These are phyloP conservation scores for Rutstroemia sp. DNA, from an alignment of 2,329 filamentous ascomycete species.

Conservation along the genomic window DNA sequence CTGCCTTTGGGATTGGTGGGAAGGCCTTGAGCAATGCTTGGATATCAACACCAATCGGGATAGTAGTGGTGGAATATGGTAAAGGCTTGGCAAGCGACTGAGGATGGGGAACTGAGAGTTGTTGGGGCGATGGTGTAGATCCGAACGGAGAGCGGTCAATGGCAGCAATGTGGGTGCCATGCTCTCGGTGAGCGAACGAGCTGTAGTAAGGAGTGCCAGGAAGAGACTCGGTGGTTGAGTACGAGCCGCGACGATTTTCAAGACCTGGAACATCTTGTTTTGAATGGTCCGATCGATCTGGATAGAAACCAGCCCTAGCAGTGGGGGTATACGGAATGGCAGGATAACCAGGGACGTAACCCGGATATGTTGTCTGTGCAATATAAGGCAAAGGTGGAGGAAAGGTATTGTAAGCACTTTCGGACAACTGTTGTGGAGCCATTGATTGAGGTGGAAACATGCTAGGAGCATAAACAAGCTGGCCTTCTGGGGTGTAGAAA, in stretches of 20 bases:
- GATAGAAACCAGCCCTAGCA: conserved; percentile 23
- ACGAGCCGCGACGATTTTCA: conserved; percentile 59
- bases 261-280: conserved; percentile 48
- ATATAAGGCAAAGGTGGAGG: conserved; percentile 26
- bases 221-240: conserved; percentile 61
- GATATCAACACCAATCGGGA: conserved; percentile 35
- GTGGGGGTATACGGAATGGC: conserved; percentile 28
- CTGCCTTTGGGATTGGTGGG: conserved; percentile 79
- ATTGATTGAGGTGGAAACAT: conserved; percentile 28
- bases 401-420: conserved; percentile 27
- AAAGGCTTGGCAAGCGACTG: conserved; percentile 27
- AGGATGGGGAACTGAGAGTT: conserved; percentile 40
- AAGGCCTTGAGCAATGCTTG: conserved; percentile 64
- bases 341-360: conserved; percentile 27
- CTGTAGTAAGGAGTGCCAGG: conserved; percentile 60
- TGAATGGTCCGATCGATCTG: conserved; percentile 25
- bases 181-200: conserved; percentile 50
- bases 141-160: conserved; percentile 56
- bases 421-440: conserved; percentile 19
- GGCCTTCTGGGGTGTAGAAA: conserved; percentile 20
- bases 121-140: conserved; percentile 59
- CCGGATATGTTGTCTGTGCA: conserved; percentile 27
- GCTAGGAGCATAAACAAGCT: conserved; percentile 18
- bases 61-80: conserved; percentile 27
- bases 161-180: conserved; percentile 49